Conservation (phyloP, 805 yeast genomes). For the Cyberlindnera lachancei region DNA sequence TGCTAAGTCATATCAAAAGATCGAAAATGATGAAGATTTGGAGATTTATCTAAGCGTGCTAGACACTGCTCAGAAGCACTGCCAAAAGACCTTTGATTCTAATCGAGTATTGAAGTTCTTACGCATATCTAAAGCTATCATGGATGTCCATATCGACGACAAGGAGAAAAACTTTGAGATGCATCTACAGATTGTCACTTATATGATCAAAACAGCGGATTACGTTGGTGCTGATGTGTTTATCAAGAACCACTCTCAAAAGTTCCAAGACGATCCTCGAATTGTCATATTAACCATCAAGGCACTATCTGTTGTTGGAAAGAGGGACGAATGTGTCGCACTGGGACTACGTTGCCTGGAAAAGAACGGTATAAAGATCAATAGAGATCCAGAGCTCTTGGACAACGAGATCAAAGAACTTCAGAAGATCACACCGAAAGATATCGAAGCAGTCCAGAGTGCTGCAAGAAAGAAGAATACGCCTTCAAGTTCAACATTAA, state of each 20-base stretch:
- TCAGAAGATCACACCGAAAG: constrained; percentile 26
- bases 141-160: not conserved
- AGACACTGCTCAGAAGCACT: constrained; percentile 36
- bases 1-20: constrained; percentile 8
- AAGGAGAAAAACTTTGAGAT: constrained; percentile 4
- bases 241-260: constrained; percentile 25
- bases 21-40: constrained; percentile 25
- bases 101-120: constrained; percentile 34
- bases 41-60: constrained; percentile 32
- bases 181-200: constrained; percentile 16
- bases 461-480: too few relatives aligned
- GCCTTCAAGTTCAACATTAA: too few relatives aligned
- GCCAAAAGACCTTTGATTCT: constrained; percentile 37
- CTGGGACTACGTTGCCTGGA: constrained; percentile 29
- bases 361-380: constrained; percentile 28
- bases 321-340: constrained; percentile 6
- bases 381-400: constrained; percentile 23
- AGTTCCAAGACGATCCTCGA: constrained; percentile 26
- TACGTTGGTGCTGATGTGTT: constrained; percentile 30
- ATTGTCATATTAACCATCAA: constrained; percentile 32
- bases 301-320: constrained; percentile 14
- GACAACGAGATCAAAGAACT: constrained; percentile 17
- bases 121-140: constrained; percentile 22
- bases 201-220: constrained; percentile 22
- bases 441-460: constrained; percentile 6